Evolutionary conservation across 1,284 basidiomycete genomes (phyloP).

Genomic region (Sphagnurus paluster): DNA sequence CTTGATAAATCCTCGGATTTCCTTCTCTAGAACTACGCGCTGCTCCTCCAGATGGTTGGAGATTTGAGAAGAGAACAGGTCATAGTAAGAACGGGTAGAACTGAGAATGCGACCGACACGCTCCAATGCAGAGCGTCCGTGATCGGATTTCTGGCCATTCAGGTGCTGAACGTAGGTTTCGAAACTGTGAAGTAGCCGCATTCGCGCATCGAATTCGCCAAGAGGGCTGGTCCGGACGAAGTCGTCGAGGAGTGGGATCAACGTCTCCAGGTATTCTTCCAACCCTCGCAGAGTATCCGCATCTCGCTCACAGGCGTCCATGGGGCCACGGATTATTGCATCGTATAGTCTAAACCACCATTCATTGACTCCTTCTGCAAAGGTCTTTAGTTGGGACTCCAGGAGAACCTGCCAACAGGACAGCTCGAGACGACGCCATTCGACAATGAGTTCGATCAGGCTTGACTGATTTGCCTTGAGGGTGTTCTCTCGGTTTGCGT

Average conservation of each 20-base stretch:
- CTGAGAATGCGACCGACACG: slow-evolving; percentile 65
- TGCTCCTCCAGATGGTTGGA: slow-evolving; percentile 56
- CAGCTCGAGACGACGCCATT: slow-evolving; percentile 91
- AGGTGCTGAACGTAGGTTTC: slow-evolving; percentile 46
- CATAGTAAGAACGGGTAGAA: slow-evolving; percentile 69
- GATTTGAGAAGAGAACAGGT: slow-evolving; percentile 60
- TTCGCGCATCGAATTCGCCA: slow-evolving; percentile 78
- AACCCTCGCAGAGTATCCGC: slow-evolving; percentile 31
- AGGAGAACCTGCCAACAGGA: slow-evolving; percentile 86
- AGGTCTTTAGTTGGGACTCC: slow-evolving; percentile 66
- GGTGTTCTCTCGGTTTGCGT: slow-evolving; percentile 85
- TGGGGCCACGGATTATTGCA: slow-evolving; percentile 65
- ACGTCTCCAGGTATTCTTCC: slow-evolving; percentile 59
- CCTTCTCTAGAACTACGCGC: slow-evolving; percentile 72
- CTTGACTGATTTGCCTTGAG: slow-evolving; percentile 69
- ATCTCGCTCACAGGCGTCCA: slow-evolving; percentile 46
- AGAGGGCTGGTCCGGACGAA: slow-evolving; percentile 80
- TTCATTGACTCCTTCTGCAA: slow-evolving; percentile 63
- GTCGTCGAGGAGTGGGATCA: slow-evolving; percentile 81
- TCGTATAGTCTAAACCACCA: slow-evolving; percentile 97
- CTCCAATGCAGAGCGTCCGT: slow-evolving; percentile 34
- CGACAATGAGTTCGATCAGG: slow-evolving; percentile 77
- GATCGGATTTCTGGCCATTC: slow-evolving; percentile 24
- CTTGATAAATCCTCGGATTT: slow-evolving; percentile 86
- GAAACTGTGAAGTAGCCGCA: slow-evolving; percentile 76